These are phyloP conservation scores for Aspergillus neoniger DNA, from an alignment of 2,329 filamentous ascomycete species.

Conservation along the genomic window DNA sequence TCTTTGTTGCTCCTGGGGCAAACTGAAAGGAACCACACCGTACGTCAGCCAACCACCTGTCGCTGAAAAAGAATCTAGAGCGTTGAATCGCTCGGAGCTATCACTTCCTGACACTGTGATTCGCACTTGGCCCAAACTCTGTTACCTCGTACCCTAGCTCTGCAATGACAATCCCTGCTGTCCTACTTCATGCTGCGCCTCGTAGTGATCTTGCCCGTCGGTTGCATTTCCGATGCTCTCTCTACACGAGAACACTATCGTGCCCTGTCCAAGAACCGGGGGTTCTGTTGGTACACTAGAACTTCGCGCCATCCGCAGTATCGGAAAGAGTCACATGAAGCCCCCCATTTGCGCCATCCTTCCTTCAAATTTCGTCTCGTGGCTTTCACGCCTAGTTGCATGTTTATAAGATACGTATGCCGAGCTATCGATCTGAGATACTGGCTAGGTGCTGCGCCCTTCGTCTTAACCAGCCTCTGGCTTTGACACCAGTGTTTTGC, in stretches of 20 bases:
- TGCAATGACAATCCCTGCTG: background rate
- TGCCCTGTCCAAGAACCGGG: background rate
- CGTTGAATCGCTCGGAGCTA: background rate
- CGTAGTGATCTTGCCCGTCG: background rate
- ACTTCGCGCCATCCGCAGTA: background rate
- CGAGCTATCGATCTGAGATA: too few relatives aligned
- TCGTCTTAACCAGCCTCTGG: too few relatives aligned
- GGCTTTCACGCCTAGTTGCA: background rate
- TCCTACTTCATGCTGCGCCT: background rate
- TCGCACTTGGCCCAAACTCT: background rate
- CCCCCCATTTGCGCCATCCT: background rate
- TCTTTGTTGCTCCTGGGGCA: conserved; percentile 1
- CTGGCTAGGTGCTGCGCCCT: too few relatives aligned
- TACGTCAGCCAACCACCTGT: background rate
- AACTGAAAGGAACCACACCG: background rate
- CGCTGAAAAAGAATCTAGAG: background rate
- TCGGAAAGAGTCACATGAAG: background rate
- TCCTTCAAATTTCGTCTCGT: background rate
- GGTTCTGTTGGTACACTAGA: background rate
- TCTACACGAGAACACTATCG: background rate
- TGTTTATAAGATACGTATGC: background rate
- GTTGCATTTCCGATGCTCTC: background rate
- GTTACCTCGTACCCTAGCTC: background rate
- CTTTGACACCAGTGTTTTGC: too few relatives aligned
- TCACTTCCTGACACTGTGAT: background rate